Evolutionary conservation across 2,329 filamentous ascomycete species (phyloP).

Genomic region (Fusarium transvaalense): DNA sequence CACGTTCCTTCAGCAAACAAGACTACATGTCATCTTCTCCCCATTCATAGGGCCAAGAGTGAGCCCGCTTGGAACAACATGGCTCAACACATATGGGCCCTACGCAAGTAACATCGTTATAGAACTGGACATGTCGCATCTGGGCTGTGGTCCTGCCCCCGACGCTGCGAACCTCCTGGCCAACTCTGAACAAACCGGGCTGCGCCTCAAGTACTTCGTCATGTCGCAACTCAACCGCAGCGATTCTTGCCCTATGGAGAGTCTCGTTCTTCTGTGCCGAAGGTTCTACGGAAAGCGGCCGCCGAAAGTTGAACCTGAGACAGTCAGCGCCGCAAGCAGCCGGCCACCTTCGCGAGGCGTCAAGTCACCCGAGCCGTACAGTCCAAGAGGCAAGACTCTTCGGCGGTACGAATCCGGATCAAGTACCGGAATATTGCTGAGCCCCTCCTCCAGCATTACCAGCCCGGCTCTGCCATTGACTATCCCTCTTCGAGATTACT

Average conservation of each 20-base stretch:
- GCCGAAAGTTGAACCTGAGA: neutral
- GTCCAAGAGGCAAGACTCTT: neutral
- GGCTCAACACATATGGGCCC: constrained; percentile 52
- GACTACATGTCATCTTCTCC: constrained; percentile 57
- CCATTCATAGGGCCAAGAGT: constrained; percentile 52
- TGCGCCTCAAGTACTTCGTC: constrained; percentile 49
- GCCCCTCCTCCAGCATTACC: neutral
- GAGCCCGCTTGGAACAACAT: constrained; percentile 54
- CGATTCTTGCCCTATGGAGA: constrained; percentile 43
- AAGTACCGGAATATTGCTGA: neutral
- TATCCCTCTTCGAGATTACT: constrained; percentile 23
- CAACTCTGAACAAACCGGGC: constrained; percentile 45
- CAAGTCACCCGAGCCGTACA: constrained; percentile 22
- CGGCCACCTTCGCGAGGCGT: constrained; percentile 19
- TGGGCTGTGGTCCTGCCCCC: constrained; percentile 50
- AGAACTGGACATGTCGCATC: constrained; percentile 58
- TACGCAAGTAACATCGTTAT: constrained; percentile 55
- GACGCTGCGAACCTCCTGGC: constrained; percentile 42
- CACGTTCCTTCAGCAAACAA: constrained; percentile 51
- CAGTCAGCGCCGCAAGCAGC: constrained; percentile 20
- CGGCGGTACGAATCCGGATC: neutral
- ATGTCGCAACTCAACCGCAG: constrained; percentile 42
- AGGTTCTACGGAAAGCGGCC: constrained; percentile 50
- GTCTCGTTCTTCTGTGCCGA: constrained; percentile 53
- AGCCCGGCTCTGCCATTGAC: constrained; percentile 2